Percentiles rank a stretch among this genome's conserved stretches.
Conservation (phyloP, 768 basidiomycete genomes). For the Rubroboletus satanas region DNA sequence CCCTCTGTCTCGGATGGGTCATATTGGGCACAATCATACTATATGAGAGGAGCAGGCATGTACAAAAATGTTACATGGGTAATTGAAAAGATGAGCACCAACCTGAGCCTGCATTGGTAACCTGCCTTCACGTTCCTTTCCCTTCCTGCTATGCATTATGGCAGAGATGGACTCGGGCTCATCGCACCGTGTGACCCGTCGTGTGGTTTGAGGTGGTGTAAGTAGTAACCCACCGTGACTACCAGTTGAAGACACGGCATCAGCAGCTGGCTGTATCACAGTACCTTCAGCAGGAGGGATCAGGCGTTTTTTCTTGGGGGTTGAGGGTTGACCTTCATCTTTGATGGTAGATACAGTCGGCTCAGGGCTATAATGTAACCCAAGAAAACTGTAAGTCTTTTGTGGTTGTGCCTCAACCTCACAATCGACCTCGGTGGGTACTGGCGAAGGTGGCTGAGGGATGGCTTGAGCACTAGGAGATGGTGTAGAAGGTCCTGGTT, state of each 20-base stretch:
- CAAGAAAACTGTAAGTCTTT: conserved; percentile 24
- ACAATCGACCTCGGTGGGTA: conserved; percentile 22
- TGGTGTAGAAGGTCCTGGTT: not conserved
- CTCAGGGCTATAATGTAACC: conserved; percentile 17
- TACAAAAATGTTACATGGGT: not conserved
- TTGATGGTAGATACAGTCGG: not conserved
- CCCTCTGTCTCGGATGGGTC: not conserved
- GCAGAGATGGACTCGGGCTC: not conserved
- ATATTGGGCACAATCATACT: not conserved
- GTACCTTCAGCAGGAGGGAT: not conserved
- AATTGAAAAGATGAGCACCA: conserved; percentile 4
- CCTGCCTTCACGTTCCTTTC: conserved; percentile 24
- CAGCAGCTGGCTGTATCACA: not conserved
- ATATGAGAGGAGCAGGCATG: not conserved
- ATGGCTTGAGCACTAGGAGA: not conserved
- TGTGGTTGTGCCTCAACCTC: conserved; percentile 14
- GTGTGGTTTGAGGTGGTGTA: conserved; percentile 29
- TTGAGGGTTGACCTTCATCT: conserved; percentile 21
- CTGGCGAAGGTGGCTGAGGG: conserved; percentile 26
- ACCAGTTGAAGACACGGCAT: not conserved
- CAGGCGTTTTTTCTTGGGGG: conserved; percentile 22
- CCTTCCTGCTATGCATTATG: conserved; percentile 18
- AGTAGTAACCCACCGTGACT: conserved; percentile 1
- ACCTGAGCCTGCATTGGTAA: conserved; percentile 6
- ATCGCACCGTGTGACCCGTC: not conserved